Evolutionary conservation across 1,139 yeast genomes (phyloP), one percentile per base, ranked within the genome.

Genomic region (Diutina sp.): DNA sequence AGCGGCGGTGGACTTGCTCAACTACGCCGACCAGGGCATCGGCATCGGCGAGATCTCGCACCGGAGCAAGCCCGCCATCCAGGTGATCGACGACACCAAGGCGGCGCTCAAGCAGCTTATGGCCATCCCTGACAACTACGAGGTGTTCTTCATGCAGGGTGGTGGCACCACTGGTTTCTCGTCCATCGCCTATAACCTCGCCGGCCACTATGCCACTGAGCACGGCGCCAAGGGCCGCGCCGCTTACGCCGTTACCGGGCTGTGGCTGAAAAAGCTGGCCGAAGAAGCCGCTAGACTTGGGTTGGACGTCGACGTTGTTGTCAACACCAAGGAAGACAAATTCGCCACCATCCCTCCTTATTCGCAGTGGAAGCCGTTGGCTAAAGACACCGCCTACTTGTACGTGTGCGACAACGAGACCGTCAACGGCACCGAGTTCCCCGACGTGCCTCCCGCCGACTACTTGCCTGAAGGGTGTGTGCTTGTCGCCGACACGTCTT

Each of bases 101-200:
- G 75, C 71, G 51, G 81, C 85, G 64, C 73, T 93, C 65, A 72
- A 66, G 55, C 72, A 85, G 64, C 74, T 93, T 58, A 71, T 90
- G 68, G 68, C 76, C 58, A 80, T 93, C 56, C 99, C 98, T 41
- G 96, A 89, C 59, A 86, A 95, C 46, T 95, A 93, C 68, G 98
- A 90, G 67, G 93, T 91, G 1, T 85, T 93, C 67, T 93, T 91
- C 72, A 73, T 91, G 72, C 99, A 93, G 74, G 98, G 99, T 60
- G 99, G 99, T 60, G 99, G 98, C 60, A 91, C 98, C 56, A 87
- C 90, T 48, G 98, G 97, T 6, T 93, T 93, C 65, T 87, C 98
- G 6, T 82, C 96, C 8, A 79, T 90, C 58, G 91, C 89, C 16
- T 83, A 93, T 64, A 93, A 93, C 68, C 70, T 93, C 72, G 70